These are phyloP conservation scores for Zygoascus bituminiphila DNA, from an alignment of 805 yeast genomes.

Conservation along the genomic window DNA sequence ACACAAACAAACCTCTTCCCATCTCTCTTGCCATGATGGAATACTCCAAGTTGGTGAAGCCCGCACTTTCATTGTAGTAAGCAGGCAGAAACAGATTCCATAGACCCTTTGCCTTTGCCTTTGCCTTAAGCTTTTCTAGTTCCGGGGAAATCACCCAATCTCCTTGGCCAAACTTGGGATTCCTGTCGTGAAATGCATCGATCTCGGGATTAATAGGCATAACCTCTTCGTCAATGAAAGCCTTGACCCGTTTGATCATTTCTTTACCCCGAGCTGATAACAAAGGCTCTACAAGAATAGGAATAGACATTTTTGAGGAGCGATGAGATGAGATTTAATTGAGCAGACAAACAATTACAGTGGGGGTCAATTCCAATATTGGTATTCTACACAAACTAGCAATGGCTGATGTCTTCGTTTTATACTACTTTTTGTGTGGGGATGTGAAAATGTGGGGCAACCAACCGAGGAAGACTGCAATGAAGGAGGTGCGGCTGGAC, in stretches of 20 bases:
- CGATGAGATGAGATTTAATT: no score
- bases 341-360: no score
- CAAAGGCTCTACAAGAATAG: slow-evolving; percentile 30
- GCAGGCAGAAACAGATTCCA: slow-evolving; percentile 54
- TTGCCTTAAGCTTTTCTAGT: slow-evolving; percentile 42
- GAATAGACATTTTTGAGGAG: slow-evolving; percentile 22
- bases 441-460: not conserved
- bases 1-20: slow-evolving; percentile 47
- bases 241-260: slow-evolving; percentile 32
- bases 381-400: no score
- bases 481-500: not conserved
- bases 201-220: slow-evolving; percentile 47
- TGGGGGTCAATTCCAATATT: no score
- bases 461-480: not conserved
- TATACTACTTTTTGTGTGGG: not conserved
- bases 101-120: slow-evolving; percentile 45
- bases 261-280: slow-evolving; percentile 31
- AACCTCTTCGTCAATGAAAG: slow-evolving; percentile 49
- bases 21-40: slow-evolving; percentile 57
- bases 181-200: slow-evolving; percentile 33
- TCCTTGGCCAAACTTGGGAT: slow-evolving; percentile 12
- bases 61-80: slow-evolving; percentile 44
- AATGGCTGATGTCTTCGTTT: no score
- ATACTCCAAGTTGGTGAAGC: slow-evolving; percentile 53
- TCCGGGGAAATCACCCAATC: slow-evolving; percentile 39